Conservation (phyloP, 2,329 filamentous ascomycete genomes). For the Aspergillus eucalypticola region DNA sequence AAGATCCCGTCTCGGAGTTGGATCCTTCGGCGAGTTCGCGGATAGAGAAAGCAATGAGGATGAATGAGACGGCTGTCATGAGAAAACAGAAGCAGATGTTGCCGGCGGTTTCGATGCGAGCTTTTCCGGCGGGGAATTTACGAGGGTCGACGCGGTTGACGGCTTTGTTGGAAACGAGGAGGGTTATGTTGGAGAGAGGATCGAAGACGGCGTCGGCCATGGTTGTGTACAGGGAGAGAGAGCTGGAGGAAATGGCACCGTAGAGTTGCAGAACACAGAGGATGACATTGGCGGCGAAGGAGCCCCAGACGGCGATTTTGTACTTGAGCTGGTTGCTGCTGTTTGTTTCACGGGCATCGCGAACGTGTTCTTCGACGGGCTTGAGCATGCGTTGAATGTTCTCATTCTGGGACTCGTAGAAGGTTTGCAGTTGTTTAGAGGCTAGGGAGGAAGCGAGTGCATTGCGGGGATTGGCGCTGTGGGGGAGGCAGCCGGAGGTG, state of each 20-base stretch:
- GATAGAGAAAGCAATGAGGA: slow-evolving; percentile 85
- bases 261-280: slow-evolving; percentile 83
- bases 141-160: slow-evolving; percentile 82
- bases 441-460: slow-evolving; percentile 17
- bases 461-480: slow-evolving; percentile 21
- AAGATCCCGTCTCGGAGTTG: slow-evolving; percentile 58
- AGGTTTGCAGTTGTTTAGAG: slow-evolving; percentile 61
- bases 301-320: slow-evolving; percentile 63
- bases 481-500: slow-evolving; percentile 6
- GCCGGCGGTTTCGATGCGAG: slow-evolving; percentile 89
- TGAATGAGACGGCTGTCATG: slow-evolving; percentile 88
- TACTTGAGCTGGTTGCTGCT: slow-evolving; percentile 73
- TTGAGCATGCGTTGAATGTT: slow-evolving; percentile 91
- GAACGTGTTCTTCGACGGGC: slow-evolving; percentile 85
- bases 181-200: slow-evolving; percentile 80
- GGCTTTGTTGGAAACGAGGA: slow-evolving; percentile 84
- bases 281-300: slow-evolving; percentile 75
- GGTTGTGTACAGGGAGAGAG: slow-evolving; percentile 94
- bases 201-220: slow-evolving; percentile 97
- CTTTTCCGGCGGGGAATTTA: slow-evolving; percentile 88
- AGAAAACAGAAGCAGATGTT: slow-evolving; percentile 97
- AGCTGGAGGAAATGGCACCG: slow-evolving; percentile 80
- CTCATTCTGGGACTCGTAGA: slow-evolving; percentile 90
- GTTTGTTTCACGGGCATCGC: slow-evolving; percentile 76
- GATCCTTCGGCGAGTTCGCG: slow-evolving; percentile 63